Evolutionary conservation across 2,329 filamentous ascomycete species (phyloP).

Genomic region (Beauveria sp.): DNA sequence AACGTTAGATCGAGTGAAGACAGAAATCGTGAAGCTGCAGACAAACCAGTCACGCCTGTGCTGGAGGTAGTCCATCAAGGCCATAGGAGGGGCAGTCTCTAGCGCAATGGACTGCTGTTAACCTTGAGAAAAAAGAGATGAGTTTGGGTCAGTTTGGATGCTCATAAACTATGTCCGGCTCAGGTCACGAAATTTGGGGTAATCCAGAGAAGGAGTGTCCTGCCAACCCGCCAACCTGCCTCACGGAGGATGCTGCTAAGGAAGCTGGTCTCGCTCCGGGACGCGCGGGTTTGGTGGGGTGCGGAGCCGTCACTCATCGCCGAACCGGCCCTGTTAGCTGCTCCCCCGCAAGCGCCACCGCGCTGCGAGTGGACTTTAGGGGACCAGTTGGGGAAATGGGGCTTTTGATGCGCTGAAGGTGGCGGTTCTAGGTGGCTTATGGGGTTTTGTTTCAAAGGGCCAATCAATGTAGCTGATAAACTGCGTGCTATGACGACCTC

Average conservation of each 20-base stretch:
- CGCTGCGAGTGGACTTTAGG: not conserved
- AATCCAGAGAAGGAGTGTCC: not conserved
- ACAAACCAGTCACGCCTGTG: conserved; percentile 62
- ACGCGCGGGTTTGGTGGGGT: not conserved
- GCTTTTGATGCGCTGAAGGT: not conserved
- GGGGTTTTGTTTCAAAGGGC: too few species aligned
- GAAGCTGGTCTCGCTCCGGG: not conserved
- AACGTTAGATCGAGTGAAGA: not conserved
- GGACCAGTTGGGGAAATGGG: not conserved
- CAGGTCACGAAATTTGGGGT: conserved; percentile 4
- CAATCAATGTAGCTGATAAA: too few species aligned
- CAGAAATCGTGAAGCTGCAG: not conserved
- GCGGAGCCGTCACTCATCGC: not conserved
- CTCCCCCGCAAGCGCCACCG: not conserved
- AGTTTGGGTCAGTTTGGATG: not conserved
- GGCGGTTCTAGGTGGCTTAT: not conserved
- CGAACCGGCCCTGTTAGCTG: too few species aligned
- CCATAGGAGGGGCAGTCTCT: not conserved
- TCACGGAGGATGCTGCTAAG: not conserved
- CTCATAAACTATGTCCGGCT: too few species aligned
- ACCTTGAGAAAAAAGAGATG: not conserved
- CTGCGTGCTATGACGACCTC: too few species aligned
- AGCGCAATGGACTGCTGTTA: not conserved
- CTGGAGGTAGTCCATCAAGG: conserved; percentile 53
- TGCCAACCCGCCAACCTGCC: not conserved